Conservation (phyloP, 805 yeast species). For the Zygoascus tannicola region DNA sequence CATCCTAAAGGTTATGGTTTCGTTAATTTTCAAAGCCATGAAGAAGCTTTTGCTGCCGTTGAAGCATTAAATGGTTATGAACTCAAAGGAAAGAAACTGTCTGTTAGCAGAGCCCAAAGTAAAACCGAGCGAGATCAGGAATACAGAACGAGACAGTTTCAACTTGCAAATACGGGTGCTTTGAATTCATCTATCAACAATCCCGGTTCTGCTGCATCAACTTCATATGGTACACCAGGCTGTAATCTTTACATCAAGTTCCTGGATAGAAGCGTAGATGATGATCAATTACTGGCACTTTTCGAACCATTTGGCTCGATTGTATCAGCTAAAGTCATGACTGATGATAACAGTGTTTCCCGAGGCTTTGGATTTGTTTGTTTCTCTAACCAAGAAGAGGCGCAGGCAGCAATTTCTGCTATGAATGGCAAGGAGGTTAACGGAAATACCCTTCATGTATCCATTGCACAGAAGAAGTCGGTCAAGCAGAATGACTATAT, state of each 20-base stretch:
- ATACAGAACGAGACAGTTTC: slow-evolving; percentile 7
- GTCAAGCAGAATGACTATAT: slow-evolving; percentile 11
- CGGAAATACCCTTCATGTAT: slow-evolving; percentile 51
- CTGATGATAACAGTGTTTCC: slow-evolving; percentile 39
- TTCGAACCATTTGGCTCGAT: slow-evolving; percentile 43
- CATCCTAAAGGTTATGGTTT: slow-evolving; percentile 47
- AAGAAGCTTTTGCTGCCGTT: slow-evolving; percentile 38
- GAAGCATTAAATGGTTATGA: slow-evolving; percentile 39
- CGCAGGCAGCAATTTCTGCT: slow-evolving; percentile 57
- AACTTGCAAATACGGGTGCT: not conserved
- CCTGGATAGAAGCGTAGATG: slow-evolving; percentile 46
- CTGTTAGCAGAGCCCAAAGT: slow-evolving; percentile 41
- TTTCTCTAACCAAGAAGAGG: slow-evolving; percentile 55
- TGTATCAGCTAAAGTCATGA: slow-evolving; percentile 40
- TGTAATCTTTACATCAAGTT: slow-evolving; percentile 66
- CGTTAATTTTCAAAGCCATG: slow-evolving; percentile 39
- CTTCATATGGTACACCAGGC: slow-evolving; percentile 35
- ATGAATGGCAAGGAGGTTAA: slow-evolving; percentile 45
- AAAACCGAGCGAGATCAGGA: slow-evolving; percentile 25
- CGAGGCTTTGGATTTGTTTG: slow-evolving; percentile 80
- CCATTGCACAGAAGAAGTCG: slow-evolving; percentile 65
- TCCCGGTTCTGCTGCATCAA: not conserved
- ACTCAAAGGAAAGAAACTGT: slow-evolving; percentile 29
- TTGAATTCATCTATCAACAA: not conserved
- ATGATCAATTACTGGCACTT: slow-evolving; percentile 39